Percentiles rank a stretch among this genome's conserved stretches.
phyloP scores from a whole-genome alignment of 2,329 filamentous ascomycete genomes.

The Chrysoporthe austroafricana region DNA sequence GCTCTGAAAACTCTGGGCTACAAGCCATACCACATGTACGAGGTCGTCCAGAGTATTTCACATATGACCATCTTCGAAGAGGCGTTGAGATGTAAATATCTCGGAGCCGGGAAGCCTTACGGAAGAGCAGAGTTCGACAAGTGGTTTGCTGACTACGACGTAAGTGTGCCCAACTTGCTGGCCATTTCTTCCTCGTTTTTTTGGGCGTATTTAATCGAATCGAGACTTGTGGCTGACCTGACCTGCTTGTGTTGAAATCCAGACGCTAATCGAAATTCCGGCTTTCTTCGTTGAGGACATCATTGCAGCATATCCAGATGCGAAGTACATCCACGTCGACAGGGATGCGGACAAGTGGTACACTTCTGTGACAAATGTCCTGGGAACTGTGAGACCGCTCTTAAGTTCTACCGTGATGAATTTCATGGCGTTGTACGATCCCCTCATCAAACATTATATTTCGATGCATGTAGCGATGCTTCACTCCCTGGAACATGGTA shows the following conservation, averaged over 20 bases:
- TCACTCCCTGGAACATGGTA: background rate
- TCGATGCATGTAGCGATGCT: slow-evolving; percentile 34
- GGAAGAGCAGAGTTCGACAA: slow-evolving; percentile 44
- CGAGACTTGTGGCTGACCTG: background rate
- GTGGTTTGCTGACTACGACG: slow-evolving; percentile 45
- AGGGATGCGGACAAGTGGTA: slow-evolving; percentile 41
- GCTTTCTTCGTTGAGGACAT: slow-evolving; percentile 39
- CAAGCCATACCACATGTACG: slow-evolving; percentile 42
- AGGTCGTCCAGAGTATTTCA: slow-evolving; percentile 34
- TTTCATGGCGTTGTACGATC: slow-evolving; percentile 10
- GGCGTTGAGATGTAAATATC: slow-evolving; percentile 37
- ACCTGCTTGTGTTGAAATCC: background rate
- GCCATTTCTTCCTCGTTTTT: background rate
- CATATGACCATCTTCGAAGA: slow-evolving; percentile 38
- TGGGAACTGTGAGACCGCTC: slow-evolving; percentile 3
- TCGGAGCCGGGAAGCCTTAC: slow-evolving; percentile 38
- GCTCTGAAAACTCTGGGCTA: slow-evolving; percentile 42
- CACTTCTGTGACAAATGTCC: background rate
- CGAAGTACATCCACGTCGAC: slow-evolving; percentile 43
- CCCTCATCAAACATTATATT: slow-evolving; percentile 25
- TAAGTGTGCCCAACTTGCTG: slow-evolving; percentile 20
- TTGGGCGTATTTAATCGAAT: background rate
- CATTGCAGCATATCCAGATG: slow-evolving; percentile 40
- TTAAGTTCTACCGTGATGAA: slow-evolving; percentile 18
- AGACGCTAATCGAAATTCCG: slow-evolving; percentile 39